Evolutionary conservation across 2,329 filamentous ascomycete genomes (phyloP).

Genomic region (Colletotrichum acutatum): DNA sequence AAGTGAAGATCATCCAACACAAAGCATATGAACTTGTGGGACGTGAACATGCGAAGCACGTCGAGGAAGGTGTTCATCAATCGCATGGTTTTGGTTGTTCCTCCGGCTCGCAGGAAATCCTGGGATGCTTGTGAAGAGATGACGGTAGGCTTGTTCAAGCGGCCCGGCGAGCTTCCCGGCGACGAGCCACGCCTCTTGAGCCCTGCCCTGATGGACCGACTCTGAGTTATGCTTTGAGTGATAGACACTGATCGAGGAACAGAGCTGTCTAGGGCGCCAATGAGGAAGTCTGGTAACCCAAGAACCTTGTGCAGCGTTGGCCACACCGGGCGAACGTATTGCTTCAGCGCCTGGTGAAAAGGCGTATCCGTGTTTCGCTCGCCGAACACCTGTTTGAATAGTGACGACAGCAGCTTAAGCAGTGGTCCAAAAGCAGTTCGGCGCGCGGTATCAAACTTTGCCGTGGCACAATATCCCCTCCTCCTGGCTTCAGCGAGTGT

Average conservation of each 20-base stretch:
- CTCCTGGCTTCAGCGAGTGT: slow-evolving; percentile 70
- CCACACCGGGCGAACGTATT: slow-evolving; percentile 73
- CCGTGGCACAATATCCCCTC: slow-evolving; percentile 72
- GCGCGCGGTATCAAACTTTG: slow-evolving; percentile 73
- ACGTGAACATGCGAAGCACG: slow-evolving; percentile 82
- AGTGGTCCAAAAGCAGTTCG: slow-evolving; percentile 72
- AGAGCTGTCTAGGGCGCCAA: slow-evolving; percentile 59
- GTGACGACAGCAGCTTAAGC: slow-evolving; percentile 71
- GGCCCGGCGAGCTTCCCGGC: slow-evolving; percentile 55
- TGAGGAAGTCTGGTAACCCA: slow-evolving; percentile 76
- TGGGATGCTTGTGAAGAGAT: slow-evolving; percentile 64
- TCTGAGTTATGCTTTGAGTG: slow-evolving; percentile 45
- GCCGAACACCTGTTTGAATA: slow-evolving; percentile 76
- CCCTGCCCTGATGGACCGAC: slow-evolving; percentile 45
- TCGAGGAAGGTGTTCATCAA: slow-evolving; percentile 91
- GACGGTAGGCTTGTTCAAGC: slow-evolving; percentile 45
- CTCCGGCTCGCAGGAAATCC: slow-evolving; percentile 68
- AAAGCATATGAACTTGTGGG: slow-evolving; percentile 88
- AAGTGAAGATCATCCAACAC: slow-evolving; percentile 92
- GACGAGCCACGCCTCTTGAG: slow-evolving; percentile 61
- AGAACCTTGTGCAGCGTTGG: slow-evolving; percentile 70
- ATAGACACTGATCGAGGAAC: slow-evolving; percentile 50
- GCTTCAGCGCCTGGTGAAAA: slow-evolving; percentile 70
- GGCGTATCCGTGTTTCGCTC: slow-evolving; percentile 73
- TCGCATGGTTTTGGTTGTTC: slow-evolving; percentile 73